Evolutionary conservation across 352 stramenopile genomes (phyloP), one percentile per base, ranked within the genome.

Genomic region (Globisporangium carolinianum): DNA sequence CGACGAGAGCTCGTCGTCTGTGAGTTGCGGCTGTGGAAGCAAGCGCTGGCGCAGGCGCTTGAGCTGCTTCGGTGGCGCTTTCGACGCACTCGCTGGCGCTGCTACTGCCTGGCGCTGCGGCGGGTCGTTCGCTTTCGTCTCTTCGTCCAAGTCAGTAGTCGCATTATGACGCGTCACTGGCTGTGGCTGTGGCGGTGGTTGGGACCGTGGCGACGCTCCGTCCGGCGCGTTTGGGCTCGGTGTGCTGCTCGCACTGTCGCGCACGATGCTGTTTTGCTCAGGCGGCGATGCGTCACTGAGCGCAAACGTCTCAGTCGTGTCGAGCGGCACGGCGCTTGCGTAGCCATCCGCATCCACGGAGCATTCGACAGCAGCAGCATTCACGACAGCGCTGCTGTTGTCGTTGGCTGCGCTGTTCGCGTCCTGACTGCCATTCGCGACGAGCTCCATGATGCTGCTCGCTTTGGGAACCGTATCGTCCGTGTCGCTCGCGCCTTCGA

Each of bases 81-180:
- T 32, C n/a, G 5, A n/a, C 15, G 24, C 45, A 11, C 5, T n/a
- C 14, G n/a, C 45, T 5, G 17, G 47, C 37, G n/a, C 10, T 45
- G 14, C 50, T 39, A 37, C 10, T 39, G 56, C 55, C 47, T 43
- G 38, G 41, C 32, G 24, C 4, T 49, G 12, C 45, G 12, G 42
- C 32, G 32, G 36, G 11, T 51, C 55, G 11, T 37, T 62, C 43
- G 50, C 55, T 45, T 59, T 66, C 42, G 55, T 56, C 43, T 62
- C 46, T 53, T 58, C 46, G 12, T 58, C 38, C 0, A 55, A 35
- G 36, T 56, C 15, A 8, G 12, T 42, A 0, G 11, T 32, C 1
- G 24, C 24, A 32, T 32, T 32, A 2, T 32, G 24, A 32, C 24
- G 24, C 2, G 24, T 32, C 24, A 32, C 24, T 32, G 24, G 24